A percentile compares a stretch with the other conserved stretches of the same genome.
These are phyloP conservation scores for Phaeodactylum tricornutum DNA, from an alignment of 108 stramenopile genomes.

Conservation along the genomic window DNA sequence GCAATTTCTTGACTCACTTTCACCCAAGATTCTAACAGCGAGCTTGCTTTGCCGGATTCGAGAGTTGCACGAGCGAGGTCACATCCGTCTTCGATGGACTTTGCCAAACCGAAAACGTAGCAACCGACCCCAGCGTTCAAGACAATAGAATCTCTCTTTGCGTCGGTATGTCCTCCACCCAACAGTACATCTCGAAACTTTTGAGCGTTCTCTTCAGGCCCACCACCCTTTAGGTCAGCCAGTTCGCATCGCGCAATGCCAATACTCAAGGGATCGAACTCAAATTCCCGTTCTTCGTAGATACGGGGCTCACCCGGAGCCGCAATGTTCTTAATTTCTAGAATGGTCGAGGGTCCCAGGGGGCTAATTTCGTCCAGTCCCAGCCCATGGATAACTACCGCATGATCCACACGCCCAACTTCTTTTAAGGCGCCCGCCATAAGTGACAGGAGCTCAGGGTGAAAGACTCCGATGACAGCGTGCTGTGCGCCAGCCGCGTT, in stretches of 20 bases:
- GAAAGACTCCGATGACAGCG: slow-evolving; percentile 96
- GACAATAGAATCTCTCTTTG: slow-evolving; percentile 92
- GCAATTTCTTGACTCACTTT: slow-evolving; percentile 59
- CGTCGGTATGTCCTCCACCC: slow-evolving; percentile 82
- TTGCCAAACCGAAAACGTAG: slow-evolving; percentile 89
- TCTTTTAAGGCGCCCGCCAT: slow-evolving; percentile 87
- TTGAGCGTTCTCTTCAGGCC: slow-evolving; percentile 85
- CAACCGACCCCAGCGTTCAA: slow-evolving; percentile 96
- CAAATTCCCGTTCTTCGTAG: slow-evolving; percentile 62
- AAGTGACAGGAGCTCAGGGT: slow-evolving; percentile 72
- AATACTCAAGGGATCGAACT: slow-evolving; percentile 81
- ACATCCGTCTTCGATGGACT: slow-evolving; percentile 88
- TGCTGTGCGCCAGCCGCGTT: slow-evolving; percentile 95
- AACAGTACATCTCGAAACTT: slow-evolving; percentile 79
- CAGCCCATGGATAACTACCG: slow-evolving; percentile 93
- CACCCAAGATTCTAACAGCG: slow-evolving; percentile 67
- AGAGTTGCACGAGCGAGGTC: slow-evolving; percentile 65
- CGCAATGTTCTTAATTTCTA: slow-evolving; percentile 82
- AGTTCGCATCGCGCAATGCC: slow-evolving; percentile 85
- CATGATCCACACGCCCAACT: slow-evolving; percentile 93
- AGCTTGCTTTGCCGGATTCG: slow-evolving; percentile 61
- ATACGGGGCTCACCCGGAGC: slow-evolving; percentile 52
- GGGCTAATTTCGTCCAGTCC: slow-evolving; percentile 98
- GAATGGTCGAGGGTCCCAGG: slow-evolving; percentile 83
- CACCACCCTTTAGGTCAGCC: slow-evolving; percentile 92